A percentile compares a stretch with the other conserved stretches of the same genome.
Evolutionary conservation across 2,329 filamentous ascomycete genomes (phyloP).

Genomic region (Colletotrichum costaricense): DNA sequence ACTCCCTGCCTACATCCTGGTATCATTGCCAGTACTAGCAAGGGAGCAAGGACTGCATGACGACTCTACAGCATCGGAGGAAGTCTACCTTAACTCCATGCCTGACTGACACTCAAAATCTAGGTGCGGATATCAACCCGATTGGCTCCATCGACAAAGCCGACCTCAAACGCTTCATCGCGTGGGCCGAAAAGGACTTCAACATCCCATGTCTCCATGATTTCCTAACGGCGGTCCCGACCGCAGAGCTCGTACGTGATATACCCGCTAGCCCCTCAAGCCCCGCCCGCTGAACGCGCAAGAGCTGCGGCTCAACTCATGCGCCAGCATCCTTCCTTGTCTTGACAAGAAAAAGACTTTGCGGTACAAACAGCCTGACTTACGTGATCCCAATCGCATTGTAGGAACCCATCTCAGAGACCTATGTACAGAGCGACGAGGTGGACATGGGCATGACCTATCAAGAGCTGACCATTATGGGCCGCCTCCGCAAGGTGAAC

Average conservation of each 20-base stretch:
- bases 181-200: conserved; percentile 70
- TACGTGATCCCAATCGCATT: background rate
- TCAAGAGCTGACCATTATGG: conserved; percentile 52
- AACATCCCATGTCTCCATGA: conserved; percentile 72
- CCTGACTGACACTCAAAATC: conserved; percentile 5
- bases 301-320: background rate
- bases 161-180: conserved; percentile 78
- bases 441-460: conserved; percentile 66
- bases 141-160: conserved; percentile 72
- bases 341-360: too few relatives aligned
- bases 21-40: background rate
- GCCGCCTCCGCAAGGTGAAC: conserved; percentile 55
- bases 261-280: background rate
- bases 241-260: conserved; percentile 62
- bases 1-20: background rate
- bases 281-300: background rate
- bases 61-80: background rate
- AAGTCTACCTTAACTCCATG: background rate
- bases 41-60: background rate
- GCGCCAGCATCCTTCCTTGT: background rate
- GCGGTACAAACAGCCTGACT: background rate
- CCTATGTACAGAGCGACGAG: conserved; percentile 64
- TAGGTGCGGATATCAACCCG: conserved; percentile 61
- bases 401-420: conserved; percentile 70
- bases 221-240: conserved; percentile 73